Conservation (phyloP, 305 asterid genomes). For the Ajuga reptans region DNA sequence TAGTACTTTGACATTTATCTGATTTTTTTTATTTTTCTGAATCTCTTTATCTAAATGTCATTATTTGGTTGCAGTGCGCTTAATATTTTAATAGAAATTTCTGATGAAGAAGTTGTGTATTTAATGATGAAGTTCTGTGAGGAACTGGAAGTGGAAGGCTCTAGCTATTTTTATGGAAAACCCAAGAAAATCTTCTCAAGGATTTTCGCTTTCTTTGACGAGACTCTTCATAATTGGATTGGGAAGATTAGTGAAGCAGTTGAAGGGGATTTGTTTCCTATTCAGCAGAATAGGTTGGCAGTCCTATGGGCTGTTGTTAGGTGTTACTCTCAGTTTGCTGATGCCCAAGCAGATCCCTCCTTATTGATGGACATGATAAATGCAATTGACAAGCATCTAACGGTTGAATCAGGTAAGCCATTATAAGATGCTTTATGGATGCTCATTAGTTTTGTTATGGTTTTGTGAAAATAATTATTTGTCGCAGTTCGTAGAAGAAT, state of each 20-base stretch:
- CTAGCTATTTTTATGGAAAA: conserved; percentile 38
- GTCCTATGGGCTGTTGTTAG: conserved; percentile 68
- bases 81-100: conserved; percentile 48
- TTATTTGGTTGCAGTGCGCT: conserved; percentile 59
- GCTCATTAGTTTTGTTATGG: conserved; percentile 3
- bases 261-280: conserved; percentile 26
- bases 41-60: conserved; percentile 9
- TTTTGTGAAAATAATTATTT: neutral
- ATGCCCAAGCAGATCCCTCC: conserved; percentile 38
- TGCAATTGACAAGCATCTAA: conserved; percentile 60
- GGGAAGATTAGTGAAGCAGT: conserved; percentile 34
- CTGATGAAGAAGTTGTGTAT: conserved; percentile 51
- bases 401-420: conserved; percentile 49
- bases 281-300: conserved; percentile 47
- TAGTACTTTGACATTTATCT: conserved; percentile 11
- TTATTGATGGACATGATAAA: conserved; percentile 57
- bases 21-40: neutral
- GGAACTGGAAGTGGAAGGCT: conserved; percentile 45
- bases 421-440: conserved; percentile 16
- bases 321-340: conserved; percentile 55
- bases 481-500: conserved; percentile 3
- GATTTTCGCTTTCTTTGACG: conserved; percentile 32
- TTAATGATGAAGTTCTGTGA: conserved; percentile 55
- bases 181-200: conserved; percentile 37
- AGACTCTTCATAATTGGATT: conserved; percentile 47